Base-by-base conservation (phyloP, 768 basidiomycete species). In the Neoboletus magnificus region DNA sequence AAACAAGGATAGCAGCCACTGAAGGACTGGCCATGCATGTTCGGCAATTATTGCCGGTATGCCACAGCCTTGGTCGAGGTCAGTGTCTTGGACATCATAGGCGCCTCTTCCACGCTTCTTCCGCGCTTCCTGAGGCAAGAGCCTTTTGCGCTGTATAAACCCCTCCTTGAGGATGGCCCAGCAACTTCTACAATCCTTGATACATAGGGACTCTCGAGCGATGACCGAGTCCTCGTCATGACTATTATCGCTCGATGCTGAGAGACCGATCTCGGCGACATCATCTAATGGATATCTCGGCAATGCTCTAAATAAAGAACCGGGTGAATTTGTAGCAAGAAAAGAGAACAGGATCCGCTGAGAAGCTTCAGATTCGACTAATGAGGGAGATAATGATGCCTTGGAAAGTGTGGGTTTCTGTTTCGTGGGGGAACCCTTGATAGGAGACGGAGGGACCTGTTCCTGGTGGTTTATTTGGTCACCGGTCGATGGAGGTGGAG, bases 11-110 rank as follows among this genome's bases (percentile, higher is more conserved):
- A 92, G 51, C 0, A 91, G 60, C 85, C 86, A 91, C 22, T 83
- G 80, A n/a, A 92, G 76, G 40, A 85, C 66, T 30, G 81, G 77
- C 89, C 90, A 92, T 5, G 87, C 83, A 57, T 84, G 74, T 45
- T 81, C 77, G 23, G 81, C 82, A 23, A 91, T 78, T 12, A 78
- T 64, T 44, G 61, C 54, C 22, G 67, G 67, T 4, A 50, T 50
- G n/a, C n/a, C 49, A 20, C 22, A 40, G 51, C 32, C 50, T 52
- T 58, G 60, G 32, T 63, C 68, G 50, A 64, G 62, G 51, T 65
- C 63, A 5, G 62, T 56, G 6, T 63, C 67, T 20, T 58, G 54
- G n/a, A 73, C 63, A 37, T 73, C 65, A 59, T 52, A 56, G 48
- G 58, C 52, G 9, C 53, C 52, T 32, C 67, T 67, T 36, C 71